Percentiles rank a stretch among this genome's conserved stretches.
phyloP scores from a whole-genome alignment of 129 eudicot species.

The Scalesia atractyloides region DNA sequence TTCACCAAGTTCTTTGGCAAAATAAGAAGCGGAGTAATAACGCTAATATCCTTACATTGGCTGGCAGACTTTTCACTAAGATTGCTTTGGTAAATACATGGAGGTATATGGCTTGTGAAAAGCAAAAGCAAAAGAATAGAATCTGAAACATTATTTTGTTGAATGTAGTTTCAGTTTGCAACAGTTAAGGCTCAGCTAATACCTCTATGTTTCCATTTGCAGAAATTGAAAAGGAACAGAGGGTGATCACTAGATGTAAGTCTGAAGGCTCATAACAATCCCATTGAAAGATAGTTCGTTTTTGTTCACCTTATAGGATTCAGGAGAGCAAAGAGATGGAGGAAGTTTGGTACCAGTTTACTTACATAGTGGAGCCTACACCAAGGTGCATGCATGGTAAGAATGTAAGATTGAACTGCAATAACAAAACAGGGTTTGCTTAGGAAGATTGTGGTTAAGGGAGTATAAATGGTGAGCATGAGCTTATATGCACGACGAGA shows the following conservation, averaged over 20 bases:
- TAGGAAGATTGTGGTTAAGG: neutral
- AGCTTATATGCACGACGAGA: neutral
- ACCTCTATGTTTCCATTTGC: slow-evolving; percentile 46
- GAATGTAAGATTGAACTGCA: slow-evolving; percentile 32
- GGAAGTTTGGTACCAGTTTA: slow-evolving; percentile 17
- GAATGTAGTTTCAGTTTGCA: slow-evolving; percentile 20
- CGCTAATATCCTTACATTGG: slow-evolving; percentile 1
- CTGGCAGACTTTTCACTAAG: neutral
- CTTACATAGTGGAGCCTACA: slow-evolving; percentile 3
- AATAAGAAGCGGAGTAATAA: neutral
- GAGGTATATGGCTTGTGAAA: slow-evolving; percentile 23
- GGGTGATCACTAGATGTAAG: slow-evolving; percentile 12
- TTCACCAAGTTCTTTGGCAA: neutral
- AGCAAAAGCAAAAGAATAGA: slow-evolving; percentile 23
- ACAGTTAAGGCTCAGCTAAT: slow-evolving; percentile 38
- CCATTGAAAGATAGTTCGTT: slow-evolving; percentile 65
- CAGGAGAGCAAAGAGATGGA: slow-evolving; percentile 13
- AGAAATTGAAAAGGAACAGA: slow-evolving; percentile 36
- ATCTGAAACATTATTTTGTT: slow-evolving; percentile 22
- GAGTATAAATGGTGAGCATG: neutral
- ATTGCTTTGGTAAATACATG: slow-evolving; percentile 24
- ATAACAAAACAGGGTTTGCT: neutral
- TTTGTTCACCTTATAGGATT: slow-evolving; percentile 20
- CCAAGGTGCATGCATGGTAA: slow-evolving; percentile 21
- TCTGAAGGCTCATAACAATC: slow-evolving; percentile 22